Percentiles rank a stretch among this genome's conserved stretches.
These are phyloP conservation scores for Hibiscus trionum DNA, from an alignment of 345 rosid species.

Conservation along the genomic window DNA sequence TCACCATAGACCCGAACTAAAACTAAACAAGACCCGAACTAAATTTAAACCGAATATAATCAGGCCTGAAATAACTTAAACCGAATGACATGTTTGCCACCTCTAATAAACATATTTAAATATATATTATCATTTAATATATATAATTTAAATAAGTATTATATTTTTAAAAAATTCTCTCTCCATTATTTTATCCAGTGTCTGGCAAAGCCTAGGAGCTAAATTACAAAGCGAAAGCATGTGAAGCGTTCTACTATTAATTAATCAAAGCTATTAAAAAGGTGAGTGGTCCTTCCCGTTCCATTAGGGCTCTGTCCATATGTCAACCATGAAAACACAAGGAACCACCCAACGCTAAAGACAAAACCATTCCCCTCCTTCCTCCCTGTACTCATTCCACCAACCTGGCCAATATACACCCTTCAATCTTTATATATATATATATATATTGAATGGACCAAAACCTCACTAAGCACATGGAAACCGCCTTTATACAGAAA, in stretches of 20 bases:
- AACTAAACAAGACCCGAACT: no score
- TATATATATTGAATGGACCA: not conserved
- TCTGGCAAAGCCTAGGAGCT: conserved; percentile 9
- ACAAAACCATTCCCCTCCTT: not conserved
- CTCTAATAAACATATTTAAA: no score
- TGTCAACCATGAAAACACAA: conserved; percentile 20
- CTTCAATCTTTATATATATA: not conserved
- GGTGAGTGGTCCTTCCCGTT: conserved; percentile 31
- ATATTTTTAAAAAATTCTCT: not conserved
- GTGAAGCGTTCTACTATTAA: conserved; percentile 34
- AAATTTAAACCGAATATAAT: no score
- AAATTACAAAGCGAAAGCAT: conserved; percentile 44
- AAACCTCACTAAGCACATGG: not conserved
- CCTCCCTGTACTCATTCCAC: not conserved
- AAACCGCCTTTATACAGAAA: not conserved
- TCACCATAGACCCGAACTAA: no score
- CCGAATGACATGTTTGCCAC: no score
- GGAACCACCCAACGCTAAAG: not conserved
- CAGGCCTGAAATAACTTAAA: no score
- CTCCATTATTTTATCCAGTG: not conserved
- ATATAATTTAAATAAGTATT: no score
- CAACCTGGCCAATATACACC: not conserved
- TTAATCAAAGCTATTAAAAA: conserved; percentile 12
- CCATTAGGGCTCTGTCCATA: conserved; percentile 29
- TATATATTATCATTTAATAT: no score